Base-by-base conservation (phyloP, 129 eudicot species). In the Arctium minus region DNA sequence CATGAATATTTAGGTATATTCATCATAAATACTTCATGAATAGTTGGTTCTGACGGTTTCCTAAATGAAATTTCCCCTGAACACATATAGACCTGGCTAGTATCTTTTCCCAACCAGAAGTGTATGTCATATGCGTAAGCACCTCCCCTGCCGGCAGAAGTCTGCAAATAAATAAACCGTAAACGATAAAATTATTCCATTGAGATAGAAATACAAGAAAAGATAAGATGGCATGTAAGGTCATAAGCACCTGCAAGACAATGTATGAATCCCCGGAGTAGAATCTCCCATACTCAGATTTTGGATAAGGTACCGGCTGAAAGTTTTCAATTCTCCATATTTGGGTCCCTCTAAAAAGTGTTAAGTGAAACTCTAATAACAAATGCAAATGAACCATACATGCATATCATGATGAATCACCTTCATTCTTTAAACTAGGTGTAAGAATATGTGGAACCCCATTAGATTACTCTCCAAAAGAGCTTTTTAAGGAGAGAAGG, bases 101-200 rank as follows among this genome's bases (percentile, higher is more conserved):
- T 96, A 89, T 96, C 99, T 85, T 93, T 96, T 70, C 98, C 98
- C 48, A 90, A 89, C 98, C 98, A 94, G 82, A 86, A 94, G 88
- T 94, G 98, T 85, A 92, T 87, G 82, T 92, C 96, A 75, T 83
- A 87, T 71, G 83, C 12, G 86, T 91, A 90, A 8, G 92, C 88
- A 74, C 99, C 99, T 78, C 97, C 99, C 76, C 86, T 93, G 13
- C 99, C 98, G 77, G 90, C 75, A 81, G 87, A 87, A 81, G 99
- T 96, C 98, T 93, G 87, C 90, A 88, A 72, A 78, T 40, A 46
- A 15, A 81, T 64, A 11, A 27, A 74, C 18, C 30, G 11, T 56
- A 29, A 83, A 11, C 11, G n/a, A 35, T 35, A 81, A 70, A 62
- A 81, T 22, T 27, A 13, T 38, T 15, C 6, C 8, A 71, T 65